Conservation (phyloP, 2,329 filamentous ascomycete genomes). For the Rhinocladiella mackenziei region DNA sequence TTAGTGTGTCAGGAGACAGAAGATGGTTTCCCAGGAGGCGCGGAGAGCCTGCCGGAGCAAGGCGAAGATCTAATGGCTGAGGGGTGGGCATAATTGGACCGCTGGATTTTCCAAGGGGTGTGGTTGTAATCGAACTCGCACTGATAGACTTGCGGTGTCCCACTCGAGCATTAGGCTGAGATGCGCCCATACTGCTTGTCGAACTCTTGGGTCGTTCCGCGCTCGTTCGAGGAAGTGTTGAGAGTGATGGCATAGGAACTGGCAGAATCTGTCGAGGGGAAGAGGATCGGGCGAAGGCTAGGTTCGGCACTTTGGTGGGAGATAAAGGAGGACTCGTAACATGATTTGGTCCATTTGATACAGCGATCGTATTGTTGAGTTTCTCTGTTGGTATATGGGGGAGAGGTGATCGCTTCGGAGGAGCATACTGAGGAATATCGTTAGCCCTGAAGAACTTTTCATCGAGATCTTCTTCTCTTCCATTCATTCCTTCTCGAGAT, state of each 20-base stretch:
- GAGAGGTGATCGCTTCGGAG: constrained; percentile 9
- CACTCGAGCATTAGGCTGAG: not conserved
- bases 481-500: constrained; percentile 1
- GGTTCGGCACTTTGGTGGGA: constrained; percentile 9
- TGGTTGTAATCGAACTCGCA: constrained; percentile 17
- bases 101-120: constrained; percentile 6
- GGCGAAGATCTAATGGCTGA: constrained; percentile 15
- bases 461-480: constrained; percentile 40
- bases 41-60: constrained; percentile 8
- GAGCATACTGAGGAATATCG: constrained; percentile 51
- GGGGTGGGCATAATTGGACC: constrained; percentile 7
- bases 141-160: constrained; percentile 26
- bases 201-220: constrained; percentile 17
- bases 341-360: constrained; percentile 4
- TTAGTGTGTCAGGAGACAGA: constrained; percentile 22
- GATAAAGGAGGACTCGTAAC: constrained; percentile 14
- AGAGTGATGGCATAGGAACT: constrained; percentile 4
- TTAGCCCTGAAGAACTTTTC: constrained; percentile 65
- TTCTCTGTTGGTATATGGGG: constrained; percentile 6
- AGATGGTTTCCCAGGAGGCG: constrained; percentile 6
- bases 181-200: not conserved
- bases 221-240: constrained; percentile 4
- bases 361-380: not conserved
- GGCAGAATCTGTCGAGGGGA: constrained; percentile 15
- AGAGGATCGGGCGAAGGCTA: constrained; percentile 1